A percentile compares a stretch with the other conserved stretches of the same genome.
These are phyloP conservation scores for Pseudomicrostroma phylloplanum DNA, from an alignment of 1,284 basidiomycete species.

Conservation along the genomic window DNA sequence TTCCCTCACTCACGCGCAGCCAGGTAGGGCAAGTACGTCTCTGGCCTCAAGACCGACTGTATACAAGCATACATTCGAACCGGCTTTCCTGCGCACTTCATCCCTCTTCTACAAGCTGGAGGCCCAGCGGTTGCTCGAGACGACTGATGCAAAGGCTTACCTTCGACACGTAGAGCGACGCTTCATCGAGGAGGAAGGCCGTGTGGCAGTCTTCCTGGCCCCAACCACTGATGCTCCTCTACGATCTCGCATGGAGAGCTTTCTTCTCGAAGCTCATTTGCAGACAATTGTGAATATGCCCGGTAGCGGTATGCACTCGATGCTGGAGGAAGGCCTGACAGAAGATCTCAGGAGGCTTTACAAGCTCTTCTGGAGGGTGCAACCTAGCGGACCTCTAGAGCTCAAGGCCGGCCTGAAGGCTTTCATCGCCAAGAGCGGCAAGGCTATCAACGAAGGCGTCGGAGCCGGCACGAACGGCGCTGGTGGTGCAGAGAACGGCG, in stretches of 20 bases:
- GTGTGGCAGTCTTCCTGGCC: slow-evolving; percentile 83
- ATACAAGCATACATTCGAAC: slow-evolving; percentile 81
- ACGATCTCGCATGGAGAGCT: slow-evolving; percentile 67
- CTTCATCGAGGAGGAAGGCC: slow-evolving; percentile 74
- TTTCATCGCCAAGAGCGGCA: slow-evolving; percentile 71
- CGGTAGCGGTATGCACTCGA: slow-evolving; percentile 75
- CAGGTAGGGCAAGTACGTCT: slow-evolving; percentile 3
- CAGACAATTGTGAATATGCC: slow-evolving; percentile 69
- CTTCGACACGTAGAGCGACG: slow-evolving; percentile 76
- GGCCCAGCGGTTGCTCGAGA: slow-evolving; percentile 65
- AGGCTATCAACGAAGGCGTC: slow-evolving; percentile 66
- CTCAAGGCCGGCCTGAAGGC: slow-evolving; percentile 68
- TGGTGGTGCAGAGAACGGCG: slow-evolving; percentile 8
- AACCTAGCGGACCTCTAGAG: slow-evolving; percentile 56
- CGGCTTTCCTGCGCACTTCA: slow-evolving; percentile 71
- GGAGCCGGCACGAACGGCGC: slow-evolving; percentile 8
- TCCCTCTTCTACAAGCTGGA: slow-evolving; percentile 74
- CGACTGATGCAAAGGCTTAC: slow-evolving; percentile 75
- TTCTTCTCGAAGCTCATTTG: slow-evolving; percentile 74
- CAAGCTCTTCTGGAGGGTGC: slow-evolving; percentile 68
- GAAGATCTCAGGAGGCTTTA: slow-evolving; percentile 76
- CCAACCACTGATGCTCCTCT: slow-evolving; percentile 67
- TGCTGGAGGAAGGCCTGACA: slow-evolving; percentile 76
- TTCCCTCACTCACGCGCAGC: slow-evolving; percentile 57
- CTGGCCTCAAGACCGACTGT: slow-evolving; percentile 56